Evolutionary conservation across 2,329 filamentous ascomycete species (phyloP), one percentile per base, ranked within the genome.

Genomic region (Aspergillus niger): DNA sequence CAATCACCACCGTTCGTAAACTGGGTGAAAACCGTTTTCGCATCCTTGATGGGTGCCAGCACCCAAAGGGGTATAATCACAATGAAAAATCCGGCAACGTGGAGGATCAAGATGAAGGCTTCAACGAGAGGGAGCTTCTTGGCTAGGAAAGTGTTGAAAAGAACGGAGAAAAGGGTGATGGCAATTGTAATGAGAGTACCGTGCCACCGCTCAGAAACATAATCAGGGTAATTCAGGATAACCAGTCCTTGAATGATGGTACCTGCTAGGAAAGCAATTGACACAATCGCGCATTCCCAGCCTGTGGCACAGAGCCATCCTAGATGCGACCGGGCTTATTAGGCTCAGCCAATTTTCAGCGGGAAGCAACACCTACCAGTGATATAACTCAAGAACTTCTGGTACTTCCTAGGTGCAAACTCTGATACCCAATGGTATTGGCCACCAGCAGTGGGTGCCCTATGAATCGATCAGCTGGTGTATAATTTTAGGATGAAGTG

Each of bases 91-190:
- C 79, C 79, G 8, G 74, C 59, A 3, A 81, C 67, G 43, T 86
- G 83, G 5, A 85, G 64, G 48, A 81, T 75, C 26, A 86, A 71
- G 48, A 84, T 77, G 8, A 81, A 47, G 2, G 77, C 79, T 68
- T 86, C 83, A 41, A 86, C 75, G 54, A 79, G 77, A 38, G 84
- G 80, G 17, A 86, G 74, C 4, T 73, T 58, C 38, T 64, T 70
- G 22, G 71, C 80, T 15, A 82, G 72, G 6, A 81, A 76, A 0
- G 81, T 82, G 68, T 85, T 85, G 73, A 85, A 75, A 38, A 82
- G 69, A 8, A 83, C 77, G 10, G 77, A 78, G 28, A 83, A 72
- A 3, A 76, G 60, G 3, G 81, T 75, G 36, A 83, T 76, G 26
- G 47, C 47, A 20, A 50, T 50, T 3, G 47, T 50, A 28, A 50